Evolutionary conservation across 2,329 filamentous ascomycete species (phyloP), one percentile per base, ranked within the genome.

Genomic region (Claviceps sp.): DNA sequence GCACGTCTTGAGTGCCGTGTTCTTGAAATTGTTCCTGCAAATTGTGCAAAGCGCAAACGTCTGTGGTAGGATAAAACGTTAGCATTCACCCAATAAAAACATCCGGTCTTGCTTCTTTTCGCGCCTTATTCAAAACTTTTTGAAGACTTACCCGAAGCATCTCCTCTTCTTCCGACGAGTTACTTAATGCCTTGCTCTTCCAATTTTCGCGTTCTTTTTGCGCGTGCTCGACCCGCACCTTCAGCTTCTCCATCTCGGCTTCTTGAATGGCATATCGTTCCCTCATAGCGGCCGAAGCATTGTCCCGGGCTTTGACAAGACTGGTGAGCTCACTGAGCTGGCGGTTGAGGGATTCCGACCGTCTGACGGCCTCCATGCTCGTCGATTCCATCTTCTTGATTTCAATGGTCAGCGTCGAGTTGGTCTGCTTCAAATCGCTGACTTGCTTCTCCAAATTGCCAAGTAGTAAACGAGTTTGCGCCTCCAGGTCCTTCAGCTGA

Each of bases 21-120:
- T 89, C 69, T 97, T 97, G 72, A 96, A 90, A 59, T 91, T 88
- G 62, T 82, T 85, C 59, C 89, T 87, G 72, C 94, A 98, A 49
- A 97, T 87, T 11, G 89, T 88, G 72, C 93, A 98, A 49, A 95
- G 81, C 38, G 63, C 63, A 57, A 65, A 70, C 1, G 65, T 67
- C 67, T 71, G 49, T 9, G 9, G 5, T 8, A 8, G 5, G 41
- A 7, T 6, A 22, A 14, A n/a, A 36, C 36, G 49, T 51, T 22
- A 55, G 43, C 59, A 66, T 59, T 67, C 59, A 5, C 20, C 14
- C 11, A 20, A 18, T 2, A 36, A 36, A 22, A 36, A 18, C 46
- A 30, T 14, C 8, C 34, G 3, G n/a, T n/a, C 5, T 26, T 36
- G 30, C 41, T 42, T 22, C 9, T 42, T 42, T 8, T 22, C 42